A percentile compares a stretch with the other conserved stretches of the same genome.
Evolutionary conservation across 192 early-diverging fungal genomes (phyloP).

Genomic region (Globomyces pollinis-pini): DNA sequence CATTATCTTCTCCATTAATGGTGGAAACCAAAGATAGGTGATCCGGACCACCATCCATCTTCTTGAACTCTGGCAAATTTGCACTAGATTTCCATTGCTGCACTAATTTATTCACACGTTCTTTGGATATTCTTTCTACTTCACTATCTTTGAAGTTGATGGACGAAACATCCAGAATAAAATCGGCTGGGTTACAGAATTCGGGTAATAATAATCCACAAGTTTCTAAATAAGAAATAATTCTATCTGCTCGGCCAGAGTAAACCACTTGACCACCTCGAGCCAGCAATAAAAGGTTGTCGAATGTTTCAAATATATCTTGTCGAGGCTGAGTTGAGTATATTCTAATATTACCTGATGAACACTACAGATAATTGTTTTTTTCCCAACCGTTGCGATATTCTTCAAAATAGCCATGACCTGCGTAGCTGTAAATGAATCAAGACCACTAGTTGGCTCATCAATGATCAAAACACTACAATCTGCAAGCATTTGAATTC

Average conservation of each 20-base stretch:
- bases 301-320: slow-evolving; percentile 70
- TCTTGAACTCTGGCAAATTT: no score
- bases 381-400: slow-evolving; percentile 49
- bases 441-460: slow-evolving; percentile 29
- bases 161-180: slow-evolving; percentile 32
- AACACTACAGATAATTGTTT: slow-evolving; percentile 70
- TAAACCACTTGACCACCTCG: slow-evolving; percentile 28
- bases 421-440: slow-evolving; percentile 21
- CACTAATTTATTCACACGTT: no score
- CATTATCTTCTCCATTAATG: no score
- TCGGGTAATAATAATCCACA: slow-evolving; percentile 16
- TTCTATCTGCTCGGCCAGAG: slow-evolving; percentile 17
- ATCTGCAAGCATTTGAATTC: slow-evolving; percentile 38
- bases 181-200: slow-evolving; percentile 39
- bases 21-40: no score
- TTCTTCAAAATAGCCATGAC: slow-evolving; percentile 26
- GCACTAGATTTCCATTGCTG: no score
- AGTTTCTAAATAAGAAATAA: slow-evolving; percentile 25
- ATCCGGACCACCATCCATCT: no score
- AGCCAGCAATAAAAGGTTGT: slow-evolving; percentile 68
- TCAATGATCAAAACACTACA: slow-evolving; percentile 25
- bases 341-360: no score
- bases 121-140: no score
- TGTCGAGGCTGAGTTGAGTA: slow-evolving; percentile 59
- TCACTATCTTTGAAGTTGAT: slow-evolving; percentile 25